Evolutionary conservation across 345 rosid genomes (phyloP).

Genomic region (Sisymbrium altissimum): DNA sequence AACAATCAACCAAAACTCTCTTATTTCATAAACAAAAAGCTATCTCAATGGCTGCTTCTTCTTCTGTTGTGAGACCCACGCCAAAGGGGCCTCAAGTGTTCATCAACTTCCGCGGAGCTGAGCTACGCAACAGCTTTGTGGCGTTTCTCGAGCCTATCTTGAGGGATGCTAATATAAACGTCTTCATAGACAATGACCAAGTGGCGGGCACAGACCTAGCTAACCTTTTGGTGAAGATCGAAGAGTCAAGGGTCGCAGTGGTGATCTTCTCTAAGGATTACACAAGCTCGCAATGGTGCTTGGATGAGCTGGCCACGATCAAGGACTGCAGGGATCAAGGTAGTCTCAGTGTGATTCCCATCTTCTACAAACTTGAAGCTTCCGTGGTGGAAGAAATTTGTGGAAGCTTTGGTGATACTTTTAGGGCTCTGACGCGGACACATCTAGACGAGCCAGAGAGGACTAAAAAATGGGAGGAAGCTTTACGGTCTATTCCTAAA

Average conservation of each 20-base stretch:
- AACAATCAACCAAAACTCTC: neutral
- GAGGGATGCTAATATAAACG: neutral
- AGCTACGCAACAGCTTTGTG: neutral
- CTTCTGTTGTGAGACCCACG: neutral
- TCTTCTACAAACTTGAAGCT: slow-evolving; percentile 9
- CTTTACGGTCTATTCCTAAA: neutral
- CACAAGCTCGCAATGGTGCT: slow-evolving; percentile 1
- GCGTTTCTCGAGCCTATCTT: slow-evolving; percentile 6
- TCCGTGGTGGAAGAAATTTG: neutral
- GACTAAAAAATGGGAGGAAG: slow-evolving; percentile 21
- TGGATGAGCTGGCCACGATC: slow-evolving; percentile 19
- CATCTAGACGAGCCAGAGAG: neutral
- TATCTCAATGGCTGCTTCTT: neutral
- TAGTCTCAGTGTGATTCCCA: neutral
- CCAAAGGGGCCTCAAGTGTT: slow-evolving; percentile 15
- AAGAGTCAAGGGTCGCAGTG: neutral
- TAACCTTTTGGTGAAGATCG: neutral
- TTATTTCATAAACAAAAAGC: neutral
- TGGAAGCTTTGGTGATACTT: neutral
- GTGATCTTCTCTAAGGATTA: slow-evolving; percentile 2
- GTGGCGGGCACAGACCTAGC: neutral
- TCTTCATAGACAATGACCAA: slow-evolving; percentile 9
- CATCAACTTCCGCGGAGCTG: slow-evolving; percentile 13
- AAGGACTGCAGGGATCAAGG: slow-evolving; percentile 1
- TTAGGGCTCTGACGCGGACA: neutral